Conservation (phyloP, 176 grass and related monocot genomes). For the Lolium rigidum region DNA sequence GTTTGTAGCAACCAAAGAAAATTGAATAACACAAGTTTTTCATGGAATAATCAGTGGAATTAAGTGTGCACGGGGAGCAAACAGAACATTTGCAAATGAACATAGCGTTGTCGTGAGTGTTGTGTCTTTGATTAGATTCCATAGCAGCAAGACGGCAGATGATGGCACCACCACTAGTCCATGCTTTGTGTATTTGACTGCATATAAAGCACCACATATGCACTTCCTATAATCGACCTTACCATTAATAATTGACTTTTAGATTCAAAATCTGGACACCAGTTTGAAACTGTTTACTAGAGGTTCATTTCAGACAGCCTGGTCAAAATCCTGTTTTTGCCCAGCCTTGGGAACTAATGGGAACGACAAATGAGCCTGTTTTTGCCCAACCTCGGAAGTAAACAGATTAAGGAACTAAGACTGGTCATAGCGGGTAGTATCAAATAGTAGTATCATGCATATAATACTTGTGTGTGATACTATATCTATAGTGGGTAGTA, state of each 20-base stretch:
- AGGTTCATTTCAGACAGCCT: background rate
- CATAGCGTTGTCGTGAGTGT: background rate
- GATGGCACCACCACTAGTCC: background rate
- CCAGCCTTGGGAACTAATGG: background rate
- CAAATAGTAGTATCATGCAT: too few species aligned
- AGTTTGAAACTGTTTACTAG: background rate
- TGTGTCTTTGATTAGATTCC: background rate
- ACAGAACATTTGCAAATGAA: background rate
- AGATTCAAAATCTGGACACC: background rate
- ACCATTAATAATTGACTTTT: background rate
- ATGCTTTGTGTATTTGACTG: background rate
- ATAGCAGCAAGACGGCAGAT: background rate
- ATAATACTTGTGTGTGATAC: too few species aligned
- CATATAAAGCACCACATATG: background rate
- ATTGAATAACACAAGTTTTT: background rate
- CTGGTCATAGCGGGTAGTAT: too few species aligned
- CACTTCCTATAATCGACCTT: background rate
- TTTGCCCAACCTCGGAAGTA: too few species aligned
- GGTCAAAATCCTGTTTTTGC: background rate
- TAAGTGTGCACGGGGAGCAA: background rate
- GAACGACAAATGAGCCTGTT: background rate
- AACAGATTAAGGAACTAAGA: too few species aligned
- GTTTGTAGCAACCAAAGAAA: background rate
- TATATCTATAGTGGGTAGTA: too few species aligned
- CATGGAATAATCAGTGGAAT: background rate